phyloP scores from a whole-genome alignment of 2,329 filamentous ascomycete species.

The Colletotrichum incanum region DNA sequence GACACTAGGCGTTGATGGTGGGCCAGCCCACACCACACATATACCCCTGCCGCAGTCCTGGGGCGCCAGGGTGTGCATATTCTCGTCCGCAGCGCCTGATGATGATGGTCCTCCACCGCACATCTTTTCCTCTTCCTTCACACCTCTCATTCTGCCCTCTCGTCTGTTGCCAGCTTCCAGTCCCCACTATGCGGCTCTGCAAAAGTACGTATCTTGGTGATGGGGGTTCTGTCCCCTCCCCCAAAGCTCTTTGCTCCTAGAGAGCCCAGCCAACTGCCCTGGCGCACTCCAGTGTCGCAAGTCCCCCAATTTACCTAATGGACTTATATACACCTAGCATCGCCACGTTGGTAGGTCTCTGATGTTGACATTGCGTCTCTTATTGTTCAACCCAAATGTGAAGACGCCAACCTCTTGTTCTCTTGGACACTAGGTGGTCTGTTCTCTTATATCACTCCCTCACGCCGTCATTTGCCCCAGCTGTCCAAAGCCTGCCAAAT shows the following conservation, averaged over 20 bases:
- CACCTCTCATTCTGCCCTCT: constrained; percentile 25
- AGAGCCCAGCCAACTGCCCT: constrained; percentile 29
- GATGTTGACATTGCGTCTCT: constrained; percentile 16
- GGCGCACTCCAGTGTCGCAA: constrained; percentile 8
- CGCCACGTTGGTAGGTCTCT: constrained; percentile 24
- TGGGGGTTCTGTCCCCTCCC: constrained; percentile 24
- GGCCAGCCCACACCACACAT: constrained; percentile 23
- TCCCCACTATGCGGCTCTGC: constrained; percentile 32
- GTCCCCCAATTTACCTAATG: background rate
- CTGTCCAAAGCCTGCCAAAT: background rate
- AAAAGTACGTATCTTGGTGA: constrained; percentile 25
- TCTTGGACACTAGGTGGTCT: background rate
- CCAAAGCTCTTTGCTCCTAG: background rate
- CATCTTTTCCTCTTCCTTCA: constrained; percentile 37
- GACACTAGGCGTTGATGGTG: constrained; percentile 23
- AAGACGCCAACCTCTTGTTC: background rate
- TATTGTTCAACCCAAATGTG: background rate
- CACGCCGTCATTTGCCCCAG: background rate
- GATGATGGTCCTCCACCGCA: constrained; percentile 19
- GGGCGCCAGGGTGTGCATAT: constrained; percentile 33
- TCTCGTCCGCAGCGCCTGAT: constrained; percentile 25
- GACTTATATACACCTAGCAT: constrained; percentile 35
- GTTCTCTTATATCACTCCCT: constrained; percentile 23
- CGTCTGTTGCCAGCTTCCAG: background rate
- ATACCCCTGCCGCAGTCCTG: constrained; percentile 21